These are phyloP conservation scores for Prototheca stagnorum DNA, from an alignment of 163 green algal species.

Conservation along the genomic window DNA sequence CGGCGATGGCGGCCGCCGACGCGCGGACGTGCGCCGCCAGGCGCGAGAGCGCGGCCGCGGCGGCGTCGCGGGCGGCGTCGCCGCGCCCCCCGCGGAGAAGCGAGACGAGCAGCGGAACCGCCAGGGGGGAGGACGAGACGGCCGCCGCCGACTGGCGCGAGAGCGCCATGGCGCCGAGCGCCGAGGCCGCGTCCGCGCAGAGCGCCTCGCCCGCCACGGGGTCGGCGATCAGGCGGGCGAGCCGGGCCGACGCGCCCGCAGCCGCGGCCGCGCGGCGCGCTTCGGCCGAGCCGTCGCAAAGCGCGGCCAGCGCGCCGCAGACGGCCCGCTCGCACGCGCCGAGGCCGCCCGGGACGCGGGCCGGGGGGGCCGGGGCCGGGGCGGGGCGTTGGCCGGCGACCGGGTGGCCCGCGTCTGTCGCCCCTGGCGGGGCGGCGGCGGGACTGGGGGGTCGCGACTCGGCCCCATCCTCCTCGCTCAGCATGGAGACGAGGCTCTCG, in stretches of 20 bases:
- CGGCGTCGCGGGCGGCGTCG: not conserved
- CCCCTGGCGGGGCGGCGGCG: not conserved
- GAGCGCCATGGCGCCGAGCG: not conserved
- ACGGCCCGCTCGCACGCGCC: not conserved
- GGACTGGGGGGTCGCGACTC: not conserved
- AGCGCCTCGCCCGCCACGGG: not conserved
- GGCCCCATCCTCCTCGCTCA: too few relatives aligned
- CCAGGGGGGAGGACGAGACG: not conserved
- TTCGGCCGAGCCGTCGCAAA: not conserved
- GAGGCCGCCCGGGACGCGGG: not conserved
- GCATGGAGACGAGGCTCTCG: too few relatives aligned
- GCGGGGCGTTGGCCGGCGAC: too few relatives aligned
- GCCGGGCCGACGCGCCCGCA: not conserved
- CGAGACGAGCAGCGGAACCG: not conserved
- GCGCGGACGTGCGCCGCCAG: too few relatives aligned
- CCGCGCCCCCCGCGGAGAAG: not conserved
- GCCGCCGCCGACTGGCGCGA: not conserved
- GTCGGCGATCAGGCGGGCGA: not conserved
- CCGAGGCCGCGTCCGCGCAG: not conserved
- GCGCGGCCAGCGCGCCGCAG: not conserved
- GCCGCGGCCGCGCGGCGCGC: not conserved
- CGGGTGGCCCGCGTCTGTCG: not conserved
- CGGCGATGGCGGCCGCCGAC: too few relatives aligned
- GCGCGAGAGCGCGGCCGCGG: conserved; percentile 3
- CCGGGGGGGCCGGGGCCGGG: not conserved